phyloP scores from a whole-genome alignment of 768 basidiomycete species.

The Lentinula guzmanii region DNA sequence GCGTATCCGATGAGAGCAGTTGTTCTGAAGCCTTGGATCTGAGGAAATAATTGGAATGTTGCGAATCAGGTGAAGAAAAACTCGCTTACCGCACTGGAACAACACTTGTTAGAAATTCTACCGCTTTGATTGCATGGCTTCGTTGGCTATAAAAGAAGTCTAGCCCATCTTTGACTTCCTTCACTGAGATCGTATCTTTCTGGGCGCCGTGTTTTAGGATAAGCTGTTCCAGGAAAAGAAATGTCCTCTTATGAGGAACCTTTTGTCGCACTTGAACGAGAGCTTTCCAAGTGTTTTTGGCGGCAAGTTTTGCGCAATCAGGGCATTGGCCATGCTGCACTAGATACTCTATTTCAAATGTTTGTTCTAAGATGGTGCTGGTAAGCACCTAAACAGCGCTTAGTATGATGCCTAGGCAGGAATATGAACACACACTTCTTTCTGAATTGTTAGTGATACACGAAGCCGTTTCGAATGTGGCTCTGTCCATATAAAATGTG shows the following conservation, averaged over 20 bases:
- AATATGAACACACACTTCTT: constrained; percentile 61
- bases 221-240: constrained; percentile 94
- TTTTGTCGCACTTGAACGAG: constrained; percentile 99
- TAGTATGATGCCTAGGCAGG: background rate
- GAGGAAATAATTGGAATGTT: background rate
- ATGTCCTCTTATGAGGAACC: constrained; percentile 96
- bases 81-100: constrained; percentile 76
- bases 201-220: constrained; percentile 96
- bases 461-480: constrained; percentile 92
- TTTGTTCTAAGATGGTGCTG: constrained; percentile 93
- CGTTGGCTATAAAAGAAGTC: constrained; percentile 95
- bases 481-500: constrained; percentile 99
- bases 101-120: constrained; percentile 83
- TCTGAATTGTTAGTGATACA: constrained; percentile 95
- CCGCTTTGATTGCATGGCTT: constrained; percentile 94
- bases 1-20: constrained; percentile 87
- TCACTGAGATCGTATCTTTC: constrained; percentile 91
- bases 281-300: constrained; percentile 99
- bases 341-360: constrained; percentile 94
- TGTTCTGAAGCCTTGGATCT: constrained; percentile 95
- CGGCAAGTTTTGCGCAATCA: constrained; percentile 88
- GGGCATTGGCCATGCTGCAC: constrained; percentile 95
- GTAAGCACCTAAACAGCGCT: constrained; percentile 66
- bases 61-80: background rate
- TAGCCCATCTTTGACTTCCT: constrained; percentile 89